Base-by-base conservation (phyloP, 2,329 filamentous ascomycete genomes). In the Aspergillus felis region DNA sequence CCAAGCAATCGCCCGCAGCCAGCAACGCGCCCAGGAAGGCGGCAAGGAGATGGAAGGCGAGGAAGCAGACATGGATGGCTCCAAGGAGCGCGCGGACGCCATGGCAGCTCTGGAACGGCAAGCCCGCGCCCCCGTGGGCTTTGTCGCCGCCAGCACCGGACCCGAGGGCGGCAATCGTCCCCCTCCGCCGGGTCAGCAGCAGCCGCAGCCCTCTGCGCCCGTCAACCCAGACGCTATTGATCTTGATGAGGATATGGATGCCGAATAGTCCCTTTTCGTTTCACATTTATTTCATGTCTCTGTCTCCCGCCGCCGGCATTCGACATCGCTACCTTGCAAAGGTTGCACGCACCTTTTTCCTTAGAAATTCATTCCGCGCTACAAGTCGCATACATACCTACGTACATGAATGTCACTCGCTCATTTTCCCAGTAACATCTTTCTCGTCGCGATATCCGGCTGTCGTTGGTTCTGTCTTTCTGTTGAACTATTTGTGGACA, bases 31-130 rank as follows among this genome's bases (percentile, higher is more conserved):
- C 38, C 76, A 78, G 54, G 64, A 71, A 50, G 69, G 67, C 35
- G 68, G 51, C 48, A 51, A 61, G 51, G 55, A 67, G 50, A 65
- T 59, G 32, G 59, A 61, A 32, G 76, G 71, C 44, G 76, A 70
- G 46, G 76, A 70, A 32, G 74, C 75, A 52, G 78, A 75, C 8
- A 78, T 77, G 55, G 78, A 77, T 47, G 78, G 72, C 41, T 74
- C 74, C 25, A 75, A 75, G 56, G 75, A 75, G 24, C 79, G 82
- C 42, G 83, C 83, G 3, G 92, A 97, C 75, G 91, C 92, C 24
- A 97, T 97, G 91, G 90, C 87, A 44, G 89, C 88, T 24, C 79
- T 97, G 59, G 93, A 97, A 73, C 84, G 91, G 63, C 90, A 97
- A 74, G 88, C 91, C n/a, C 83, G 88, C 57, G 93, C 92, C 5